These are phyloP conservation scores for Saturnispora galanensis DNA, from an alignment of 805 yeast genomes.

Conservation along the genomic window DNA sequence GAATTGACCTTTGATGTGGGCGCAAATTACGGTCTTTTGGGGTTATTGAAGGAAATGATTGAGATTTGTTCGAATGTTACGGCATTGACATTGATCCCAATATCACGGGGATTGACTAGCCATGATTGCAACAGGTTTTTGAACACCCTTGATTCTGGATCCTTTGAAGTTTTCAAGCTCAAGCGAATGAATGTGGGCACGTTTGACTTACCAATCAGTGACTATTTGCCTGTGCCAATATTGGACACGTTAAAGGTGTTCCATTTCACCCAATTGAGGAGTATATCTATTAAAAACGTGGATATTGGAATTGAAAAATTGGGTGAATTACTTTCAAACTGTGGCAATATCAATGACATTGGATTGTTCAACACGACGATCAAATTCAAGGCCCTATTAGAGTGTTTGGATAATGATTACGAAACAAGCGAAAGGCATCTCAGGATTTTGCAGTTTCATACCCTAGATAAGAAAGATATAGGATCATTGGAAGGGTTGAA, in stretches of 20 bases:
- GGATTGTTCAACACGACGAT: neutral
- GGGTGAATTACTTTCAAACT: neutral
- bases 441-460: neutral
- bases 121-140: neutral
- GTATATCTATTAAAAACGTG: neutral
- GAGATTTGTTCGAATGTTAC: slow-evolving; percentile 1
- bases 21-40: neutral
- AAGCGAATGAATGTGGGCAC: neutral
- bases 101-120: neutral
- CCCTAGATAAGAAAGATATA: neutral
- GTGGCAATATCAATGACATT: neutral
- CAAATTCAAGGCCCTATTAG: neutral
- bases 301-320: neutral
- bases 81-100: neutral
- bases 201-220: neutral
- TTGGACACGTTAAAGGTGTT: neutral
- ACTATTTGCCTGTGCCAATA: neutral
- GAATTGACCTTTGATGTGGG: neutral
- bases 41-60: neutral
- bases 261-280: neutral
- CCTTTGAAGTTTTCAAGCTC: slow-evolving; percentile 3
- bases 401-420: neutral
- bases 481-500: neutral
- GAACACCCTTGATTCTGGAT: neutral
- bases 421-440: neutral